These are phyloP conservation scores for Colletotrichum higginsianum DNA, from an alignment of 2,329 filamentous ascomycete species.

Conservation along the genomic window DNA sequence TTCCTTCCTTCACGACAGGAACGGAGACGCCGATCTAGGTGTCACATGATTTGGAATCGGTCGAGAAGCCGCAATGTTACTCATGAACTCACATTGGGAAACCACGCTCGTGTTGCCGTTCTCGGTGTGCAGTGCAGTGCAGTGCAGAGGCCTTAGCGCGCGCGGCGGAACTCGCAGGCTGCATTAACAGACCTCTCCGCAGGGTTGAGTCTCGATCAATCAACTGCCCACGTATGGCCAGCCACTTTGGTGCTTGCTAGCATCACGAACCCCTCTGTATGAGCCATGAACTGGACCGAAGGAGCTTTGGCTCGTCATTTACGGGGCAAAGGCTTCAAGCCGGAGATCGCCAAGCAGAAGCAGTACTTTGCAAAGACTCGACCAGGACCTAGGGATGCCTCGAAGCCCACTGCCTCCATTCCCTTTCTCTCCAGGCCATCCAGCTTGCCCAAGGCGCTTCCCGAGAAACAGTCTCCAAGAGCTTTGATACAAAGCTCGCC, in stretches of 20 bases:
- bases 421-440: constrained; percentile 47
- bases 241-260: not conserved
- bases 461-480: not conserved
- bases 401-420: constrained; percentile 28
- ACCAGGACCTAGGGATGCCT: not conserved
- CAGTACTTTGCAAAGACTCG: constrained; percentile 56
- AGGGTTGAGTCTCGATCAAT: not conserved
- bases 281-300: constrained; percentile 61
- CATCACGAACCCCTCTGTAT: not conserved
- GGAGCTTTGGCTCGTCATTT: constrained; percentile 55
- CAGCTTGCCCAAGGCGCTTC: not conserved
- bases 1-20: not conserved
- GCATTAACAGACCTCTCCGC: not conserved
- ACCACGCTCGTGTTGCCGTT: not conserved
- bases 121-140: not conserved
- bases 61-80: constrained; percentile 6
- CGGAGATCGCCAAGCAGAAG: constrained; percentile 54
- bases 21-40: no score
- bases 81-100: not conserved
- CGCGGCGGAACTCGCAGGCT: not conserved
- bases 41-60: constrained; percentile 18
- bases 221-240: no score
- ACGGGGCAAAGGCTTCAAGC: constrained; percentile 51
- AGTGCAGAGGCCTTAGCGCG: not conserved
- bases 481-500: constrained; percentile 8